Evolutionary conservation across 2,329 filamentous ascomycete species (phyloP).

Genomic region (Xylaria sp.): DNA sequence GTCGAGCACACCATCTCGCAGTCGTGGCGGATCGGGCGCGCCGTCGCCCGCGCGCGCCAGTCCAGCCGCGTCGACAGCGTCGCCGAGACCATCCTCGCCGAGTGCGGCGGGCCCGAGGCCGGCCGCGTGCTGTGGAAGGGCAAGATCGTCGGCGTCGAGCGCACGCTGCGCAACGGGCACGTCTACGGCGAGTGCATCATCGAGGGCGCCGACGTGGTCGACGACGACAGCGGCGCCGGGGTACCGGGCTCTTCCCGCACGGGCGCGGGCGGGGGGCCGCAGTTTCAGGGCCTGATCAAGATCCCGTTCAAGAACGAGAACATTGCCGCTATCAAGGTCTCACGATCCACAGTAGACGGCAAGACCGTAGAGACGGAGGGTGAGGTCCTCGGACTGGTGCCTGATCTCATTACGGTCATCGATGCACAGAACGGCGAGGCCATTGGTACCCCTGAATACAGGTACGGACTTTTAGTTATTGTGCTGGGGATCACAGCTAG

Average conservation of each 20-base stretch:
- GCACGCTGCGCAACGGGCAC: slow-evolving; percentile 58
- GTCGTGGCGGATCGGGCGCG: slow-evolving; percentile 62
- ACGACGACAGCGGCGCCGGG: slow-evolving; percentile 27
- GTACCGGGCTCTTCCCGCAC: not conserved
- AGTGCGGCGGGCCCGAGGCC: slow-evolving; percentile 55
- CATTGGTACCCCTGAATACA: slow-evolving; percentile 59
- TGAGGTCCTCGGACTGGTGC: slow-evolving; percentile 54
- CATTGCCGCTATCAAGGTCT: slow-evolving; percentile 56
- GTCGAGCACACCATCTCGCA: slow-evolving; percentile 57
- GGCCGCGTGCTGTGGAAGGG: slow-evolving; percentile 64
- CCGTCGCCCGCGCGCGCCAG: slow-evolving; percentile 54
- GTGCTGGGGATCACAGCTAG: slow-evolving; percentile 51
- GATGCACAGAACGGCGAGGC: slow-evolving; percentile 60
- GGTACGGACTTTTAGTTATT: slow-evolving; percentile 54
- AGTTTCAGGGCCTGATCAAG: slow-evolving; percentile 54
- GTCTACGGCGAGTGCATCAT: slow-evolving; percentile 63
- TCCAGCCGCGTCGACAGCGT: slow-evolving; percentile 56
- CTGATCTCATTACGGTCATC: slow-evolving; percentile 59
- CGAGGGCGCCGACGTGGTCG: slow-evolving; percentile 48
- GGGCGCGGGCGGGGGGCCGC: slow-evolving; percentile 16
- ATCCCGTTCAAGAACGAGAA: slow-evolving; percentile 78
- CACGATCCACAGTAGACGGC: slow-evolving; percentile 31
- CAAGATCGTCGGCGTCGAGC: slow-evolving; percentile 64
- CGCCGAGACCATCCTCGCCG: slow-evolving; percentile 60
- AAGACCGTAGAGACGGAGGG: slow-evolving; percentile 40